A percentile compares a stretch with the other conserved stretches of the same genome.
Evolutionary conservation across 1,139 yeast genomes (phyloP).

Genomic region (Debaryomyces udenii): DNA sequence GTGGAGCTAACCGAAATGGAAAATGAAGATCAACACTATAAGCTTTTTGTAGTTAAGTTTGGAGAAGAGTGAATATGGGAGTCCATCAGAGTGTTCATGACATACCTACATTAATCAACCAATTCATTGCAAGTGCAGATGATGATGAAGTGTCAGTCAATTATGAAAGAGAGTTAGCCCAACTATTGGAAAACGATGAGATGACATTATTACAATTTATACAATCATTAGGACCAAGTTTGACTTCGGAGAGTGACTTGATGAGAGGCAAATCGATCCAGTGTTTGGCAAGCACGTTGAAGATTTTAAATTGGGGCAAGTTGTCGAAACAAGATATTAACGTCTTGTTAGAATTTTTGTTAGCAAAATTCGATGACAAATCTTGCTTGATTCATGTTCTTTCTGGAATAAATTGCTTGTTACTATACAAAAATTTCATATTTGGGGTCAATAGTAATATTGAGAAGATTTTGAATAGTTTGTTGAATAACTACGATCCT

Average conservation of each 20-base stretch:
- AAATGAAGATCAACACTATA: too few relatives aligned
- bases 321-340: conserved; percentile 64
- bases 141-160: conserved; percentile 20
- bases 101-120: conserved; percentile 37
- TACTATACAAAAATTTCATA: conserved; percentile 49
- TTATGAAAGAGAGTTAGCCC: conserved; percentile 28
- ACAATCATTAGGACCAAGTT: conserved; percentile 43
- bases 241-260: conserved; percentile 68
- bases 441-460: conserved; percentile 27
- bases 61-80: background rate
- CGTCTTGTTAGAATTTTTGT: conserved; percentile 67
- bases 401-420: conserved; percentile 56
- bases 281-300: conserved; percentile 60
- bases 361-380: conserved; percentile 68
- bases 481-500: conserved; percentile 58
- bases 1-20: too few relatives aligned
- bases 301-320: conserved; percentile 33
- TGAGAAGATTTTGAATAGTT: conserved; percentile 39
- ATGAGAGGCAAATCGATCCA: conserved; percentile 56
- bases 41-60: background rate
- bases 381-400: conserved; percentile 56
- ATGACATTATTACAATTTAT: conserved; percentile 40
- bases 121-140: conserved; percentile 31
- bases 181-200: conserved; percentile 22
- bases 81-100: conserved; percentile 14